These are phyloP conservation scores for Ogataea naganishii DNA, from an alignment of 805 yeast species.

Conservation along the genomic window DNA sequence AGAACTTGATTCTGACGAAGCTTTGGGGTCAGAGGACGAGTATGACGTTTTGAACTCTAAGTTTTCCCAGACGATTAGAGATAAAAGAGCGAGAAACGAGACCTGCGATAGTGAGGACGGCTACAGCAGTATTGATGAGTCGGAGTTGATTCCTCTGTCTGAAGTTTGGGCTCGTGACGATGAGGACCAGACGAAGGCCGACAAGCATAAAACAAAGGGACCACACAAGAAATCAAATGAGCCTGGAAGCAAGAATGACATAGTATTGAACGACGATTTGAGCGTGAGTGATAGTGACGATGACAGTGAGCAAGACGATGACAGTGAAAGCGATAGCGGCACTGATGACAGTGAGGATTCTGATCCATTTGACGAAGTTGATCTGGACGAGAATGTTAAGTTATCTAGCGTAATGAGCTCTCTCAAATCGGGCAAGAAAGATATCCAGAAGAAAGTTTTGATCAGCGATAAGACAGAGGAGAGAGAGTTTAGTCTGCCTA, in stretches of 20 bases:
- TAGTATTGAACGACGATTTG: slow-evolving; percentile 21
- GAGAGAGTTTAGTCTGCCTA: slow-evolving; percentile 62
- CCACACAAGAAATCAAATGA: too few relatives aligned
- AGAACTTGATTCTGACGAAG: slow-evolving; percentile 64
- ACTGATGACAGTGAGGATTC: slow-evolving; percentile 17
- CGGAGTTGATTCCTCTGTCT: slow-evolving; percentile 66
- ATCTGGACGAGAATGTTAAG: slow-evolving; percentile 45
- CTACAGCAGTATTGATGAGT: slow-evolving; percentile 70
- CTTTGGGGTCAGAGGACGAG: slow-evolving; percentile 75
- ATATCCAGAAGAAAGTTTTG: slow-evolving; percentile 35
- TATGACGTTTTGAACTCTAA: slow-evolving; percentile 53
- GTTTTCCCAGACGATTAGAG: slow-evolving; percentile 63
- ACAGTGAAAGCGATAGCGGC: slow-evolving; percentile 15
- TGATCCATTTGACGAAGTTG: slow-evolving; percentile 21
- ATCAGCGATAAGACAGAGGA: slow-evolving; percentile 50
- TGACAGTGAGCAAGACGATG: slow-evolving; percentile 9
- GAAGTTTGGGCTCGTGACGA: slow-evolving; percentile 86
- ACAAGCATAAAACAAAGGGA: slow-evolving; percentile 11
- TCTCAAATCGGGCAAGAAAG: slow-evolving; percentile 26
- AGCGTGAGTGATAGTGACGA: slow-evolving; percentile 14
- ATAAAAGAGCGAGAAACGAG: slow-evolving; percentile 29
- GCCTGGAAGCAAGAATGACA: slow-evolving; percentile 16
- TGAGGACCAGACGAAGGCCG: slow-evolving; percentile 27
- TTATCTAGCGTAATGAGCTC: slow-evolving; percentile 37
- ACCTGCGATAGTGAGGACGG: slow-evolving; percentile 49